Conservation (phyloP, 2,329 filamentous ascomycete species). For the Fusarium sp. region DNA sequence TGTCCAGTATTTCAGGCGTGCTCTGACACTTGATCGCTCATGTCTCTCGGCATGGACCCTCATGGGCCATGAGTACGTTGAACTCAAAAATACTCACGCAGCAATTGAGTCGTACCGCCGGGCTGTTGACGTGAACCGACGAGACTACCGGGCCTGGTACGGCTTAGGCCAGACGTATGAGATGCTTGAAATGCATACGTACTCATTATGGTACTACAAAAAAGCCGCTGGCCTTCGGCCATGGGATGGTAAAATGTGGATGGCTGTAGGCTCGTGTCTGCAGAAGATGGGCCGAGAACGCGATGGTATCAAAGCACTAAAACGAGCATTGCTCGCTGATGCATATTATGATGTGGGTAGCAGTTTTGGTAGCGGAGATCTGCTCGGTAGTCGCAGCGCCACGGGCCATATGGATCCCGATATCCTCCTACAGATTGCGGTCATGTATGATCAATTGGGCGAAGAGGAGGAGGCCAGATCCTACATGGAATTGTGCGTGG, state of each 20-base stretch:
- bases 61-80: conserved; percentile 99
- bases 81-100: conserved; percentile 97
- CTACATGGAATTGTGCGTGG: conserved; percentile 96
- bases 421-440: conserved; percentile 87
- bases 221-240: conserved; percentile 92
- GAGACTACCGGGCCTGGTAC: conserved; percentile 98
- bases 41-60: conserved; percentile 97
- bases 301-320: conserved; percentile 96
- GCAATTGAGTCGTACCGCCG: conserved; percentile 97
- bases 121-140: conserved; percentile 93
- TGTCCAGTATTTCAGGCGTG: conserved; percentile 96
- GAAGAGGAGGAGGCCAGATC: conserved; percentile 83
- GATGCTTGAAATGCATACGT: conserved; percentile 97
- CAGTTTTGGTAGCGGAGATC: conserved; percentile 61
- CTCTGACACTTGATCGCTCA: conserved; percentile 86
- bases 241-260: conserved; percentile 99
- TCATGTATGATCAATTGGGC: conserved; percentile 84
- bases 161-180: conserved; percentile 97
- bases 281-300: conserved; percentile 86
- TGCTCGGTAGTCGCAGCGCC: conserved; percentile 61
- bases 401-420: conserved; percentile 83
- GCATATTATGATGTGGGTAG: conserved; percentile 81
- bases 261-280: conserved; percentile 91
- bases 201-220: conserved; percentile 97
- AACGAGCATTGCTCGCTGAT: conserved; percentile 88